Base-by-base conservation (phyloP, 371 early-diverging fungal species). In the Mucor indicus region DNA sequence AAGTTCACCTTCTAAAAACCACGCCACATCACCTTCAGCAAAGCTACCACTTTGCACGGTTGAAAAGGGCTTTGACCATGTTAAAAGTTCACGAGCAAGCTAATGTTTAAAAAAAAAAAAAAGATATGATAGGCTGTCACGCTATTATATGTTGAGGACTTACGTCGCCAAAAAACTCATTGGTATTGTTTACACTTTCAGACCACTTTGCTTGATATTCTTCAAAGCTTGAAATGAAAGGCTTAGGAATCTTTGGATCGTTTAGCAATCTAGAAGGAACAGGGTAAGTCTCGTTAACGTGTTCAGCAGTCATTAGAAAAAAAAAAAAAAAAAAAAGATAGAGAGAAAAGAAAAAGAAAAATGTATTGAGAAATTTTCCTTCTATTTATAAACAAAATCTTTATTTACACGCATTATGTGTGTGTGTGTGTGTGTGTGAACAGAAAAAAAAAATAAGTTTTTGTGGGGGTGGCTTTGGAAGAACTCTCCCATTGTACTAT, bases 1-100 rank as follows among this genome's bases (percentile, higher is more conserved):
- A 41, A 98, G 72, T 58, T 86, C 73, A 27, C 98, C 98, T 51
- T 91, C 92, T 17, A 78, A 71, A 77, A 97, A 98, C 96, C 96
- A 98, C 48, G 84, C 80, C 50, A 91, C 80, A 62, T 93, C 82
- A 36, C 92, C 94, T 37, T 80, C 69, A 10, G 69, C 53, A 44
- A 93, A 79, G 23, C 75, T 62, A 21, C 90, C 90, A 38, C 44
- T 57, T 21, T 57, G 55, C 39, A 85, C 86, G 21, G 74, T 79
- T 38, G 79, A 62, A 66, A 90, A 92, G 12, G 91, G 89, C 47
- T 70, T 75, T 57, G 72, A 69, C 92, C 93, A 93, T 22, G 72
- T 60, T 37, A 93, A 66, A 29, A 85, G 56, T 37, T 89, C 87
- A 9, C 61, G 69, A 8, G 91, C 93, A 23, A 81, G 48, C 84